A percentile compares a stretch with the other conserved stretches of the same genome.
These are phyloP conservation scores for Thermomyces lanuginosus DNA, from an alignment of 2,329 filamentous ascomycete species.

Conservation along the genomic window DNA sequence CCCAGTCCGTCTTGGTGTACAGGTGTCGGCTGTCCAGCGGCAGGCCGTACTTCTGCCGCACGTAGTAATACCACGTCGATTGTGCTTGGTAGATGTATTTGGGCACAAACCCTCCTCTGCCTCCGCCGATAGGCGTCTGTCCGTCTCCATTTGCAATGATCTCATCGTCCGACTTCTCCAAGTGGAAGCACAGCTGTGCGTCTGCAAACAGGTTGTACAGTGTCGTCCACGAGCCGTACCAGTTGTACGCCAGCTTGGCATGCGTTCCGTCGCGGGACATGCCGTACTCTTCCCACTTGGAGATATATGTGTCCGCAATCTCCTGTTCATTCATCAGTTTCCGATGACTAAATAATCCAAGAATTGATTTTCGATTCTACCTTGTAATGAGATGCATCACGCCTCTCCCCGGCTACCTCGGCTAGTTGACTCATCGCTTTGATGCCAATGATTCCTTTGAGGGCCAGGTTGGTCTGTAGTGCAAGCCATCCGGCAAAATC, in stretches of 20 bases:
- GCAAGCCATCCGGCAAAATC: constrained; percentile 67
- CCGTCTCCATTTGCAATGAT: too few species aligned
- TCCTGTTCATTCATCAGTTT: constrained; percentile 11
- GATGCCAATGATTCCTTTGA: constrained; percentile 73
- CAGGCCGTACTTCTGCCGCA: constrained; percentile 66
- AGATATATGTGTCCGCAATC: constrained; percentile 50
- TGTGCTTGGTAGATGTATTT: constrained; percentile 61
- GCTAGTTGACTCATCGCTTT: constrained; percentile 61
- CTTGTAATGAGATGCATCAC: constrained; percentile 28
- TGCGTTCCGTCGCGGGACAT: constrained; percentile 55
- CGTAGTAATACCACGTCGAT: constrained; percentile 62
- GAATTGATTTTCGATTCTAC: constrained; percentile 1
- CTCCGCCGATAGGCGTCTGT: constrained; percentile 15
- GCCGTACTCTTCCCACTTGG: constrained; percentile 54
- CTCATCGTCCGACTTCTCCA: constrained; percentile 19
- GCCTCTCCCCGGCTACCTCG: constrained; percentile 40
- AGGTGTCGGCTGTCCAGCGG: constrained; percentile 68
- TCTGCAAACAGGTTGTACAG: constrained; percentile 78
- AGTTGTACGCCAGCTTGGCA: constrained; percentile 64
- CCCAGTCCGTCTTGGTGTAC: constrained; percentile 83
- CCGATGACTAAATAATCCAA: not conserved
- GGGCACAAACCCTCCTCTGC: constrained; percentile 47
- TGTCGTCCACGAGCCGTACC: constrained; percentile 67
- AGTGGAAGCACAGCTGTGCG: constrained; percentile 64
- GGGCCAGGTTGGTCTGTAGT: constrained; percentile 64